Evolutionary conservation across 1,139 yeast species (phyloP).

Genomic region (Martiniozyma asiatica): DNA sequence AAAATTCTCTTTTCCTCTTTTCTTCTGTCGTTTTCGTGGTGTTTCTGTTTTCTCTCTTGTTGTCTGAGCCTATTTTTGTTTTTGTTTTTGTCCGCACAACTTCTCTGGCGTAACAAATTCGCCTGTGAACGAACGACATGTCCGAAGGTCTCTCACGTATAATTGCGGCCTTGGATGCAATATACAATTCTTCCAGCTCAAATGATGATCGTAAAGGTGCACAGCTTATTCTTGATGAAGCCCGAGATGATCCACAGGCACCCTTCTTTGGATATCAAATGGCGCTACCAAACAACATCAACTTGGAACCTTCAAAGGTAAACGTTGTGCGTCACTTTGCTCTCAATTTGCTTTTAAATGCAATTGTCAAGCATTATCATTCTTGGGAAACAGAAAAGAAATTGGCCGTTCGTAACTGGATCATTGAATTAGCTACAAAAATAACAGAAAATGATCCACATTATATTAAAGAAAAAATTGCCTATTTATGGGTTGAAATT

Average conservation of each 20-base stretch:
- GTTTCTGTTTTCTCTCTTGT: too few relatives aligned
- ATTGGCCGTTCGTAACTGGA: slow-evolving; percentile 69
- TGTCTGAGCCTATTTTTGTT: too few relatives aligned
- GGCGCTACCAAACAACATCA: slow-evolving; percentile 44
- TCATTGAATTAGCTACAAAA: slow-evolving; percentile 60
- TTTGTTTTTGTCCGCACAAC: too few relatives aligned
- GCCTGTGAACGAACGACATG: too few relatives aligned
- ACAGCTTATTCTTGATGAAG: slow-evolving; percentile 60
- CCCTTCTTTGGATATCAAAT: slow-evolving; percentile 91
- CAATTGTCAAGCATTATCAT: slow-evolving; percentile 44
- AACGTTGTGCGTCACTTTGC: slow-evolving; percentile 86
- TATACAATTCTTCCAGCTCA: slow-evolving; percentile 61
- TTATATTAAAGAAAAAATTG: slow-evolving; percentile 79
- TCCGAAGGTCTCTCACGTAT: slow-evolving; percentile 55
- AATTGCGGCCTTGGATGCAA: slow-evolving; percentile 62
- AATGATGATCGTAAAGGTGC: slow-evolving; percentile 58
- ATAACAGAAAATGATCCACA: slow-evolving; percentile 66
- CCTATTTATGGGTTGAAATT: slow-evolving; percentile 81
- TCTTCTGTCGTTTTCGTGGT: too few relatives aligned
- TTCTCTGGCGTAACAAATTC: too few relatives aligned
- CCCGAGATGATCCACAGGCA: slow-evolving; percentile 69
- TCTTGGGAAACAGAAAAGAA: slow-evolving; percentile 53
- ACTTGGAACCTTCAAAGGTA: slow-evolving; percentile 29
- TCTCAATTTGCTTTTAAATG: slow-evolving; percentile 60
- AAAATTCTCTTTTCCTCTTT: too few relatives aligned